Percentiles rank a stretch among this genome's conserved stretches.
phyloP scores from a whole-genome alignment of 1,284 basidiomycete genomes.

The Tylopilus sp. region DNA sequence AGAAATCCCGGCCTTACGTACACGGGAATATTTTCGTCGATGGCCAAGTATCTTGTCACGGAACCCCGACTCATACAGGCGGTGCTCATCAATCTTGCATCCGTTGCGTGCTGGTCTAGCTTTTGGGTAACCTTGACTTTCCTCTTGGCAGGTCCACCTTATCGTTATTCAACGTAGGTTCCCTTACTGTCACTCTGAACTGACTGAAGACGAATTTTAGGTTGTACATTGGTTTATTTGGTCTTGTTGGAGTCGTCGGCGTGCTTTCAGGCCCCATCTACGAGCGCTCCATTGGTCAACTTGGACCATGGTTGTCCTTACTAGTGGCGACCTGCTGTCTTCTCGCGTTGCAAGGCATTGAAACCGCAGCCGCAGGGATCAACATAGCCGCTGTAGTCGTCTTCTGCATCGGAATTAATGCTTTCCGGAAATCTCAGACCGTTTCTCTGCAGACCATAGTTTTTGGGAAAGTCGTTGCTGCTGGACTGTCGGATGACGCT shows the following conservation, averaged over 20 bases:
- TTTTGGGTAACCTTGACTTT: slow-evolving; percentile 74
- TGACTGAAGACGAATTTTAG: slow-evolving; percentile 30
- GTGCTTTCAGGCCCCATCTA: slow-evolving; percentile 58
- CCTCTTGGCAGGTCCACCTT: slow-evolving; percentile 58
- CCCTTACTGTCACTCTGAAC: background rate
- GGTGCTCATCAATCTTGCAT: slow-evolving; percentile 51
- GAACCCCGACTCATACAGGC: slow-evolving; percentile 65
- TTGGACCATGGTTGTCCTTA: slow-evolving; percentile 62
- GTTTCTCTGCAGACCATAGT: slow-evolving; percentile 38
- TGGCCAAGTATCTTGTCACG: slow-evolving; percentile 58
- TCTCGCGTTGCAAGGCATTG: slow-evolving; percentile 44
- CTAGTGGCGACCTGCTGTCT: slow-evolving; percentile 44
- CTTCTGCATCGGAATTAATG: slow-evolving; percentile 40
- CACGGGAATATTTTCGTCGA: slow-evolving; percentile 53
- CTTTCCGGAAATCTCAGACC: slow-evolving; percentile 42
- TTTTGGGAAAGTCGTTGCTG: slow-evolving; percentile 28
- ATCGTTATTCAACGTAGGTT: slow-evolving; percentile 58
- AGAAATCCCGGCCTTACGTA: slow-evolving; percentile 58
- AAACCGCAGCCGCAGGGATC: slow-evolving; percentile 53
- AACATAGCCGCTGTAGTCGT: slow-evolving; percentile 52
- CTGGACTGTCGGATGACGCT: background rate
- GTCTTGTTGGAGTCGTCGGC: slow-evolving; percentile 61
- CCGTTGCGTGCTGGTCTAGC: slow-evolving; percentile 53
- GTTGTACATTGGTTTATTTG: slow-evolving; percentile 66
- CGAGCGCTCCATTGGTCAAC: slow-evolving; percentile 53